Base-by-base conservation (phyloP, 495 filamentous ascomycete genomes). In the Filosporella fistucella region DNA sequence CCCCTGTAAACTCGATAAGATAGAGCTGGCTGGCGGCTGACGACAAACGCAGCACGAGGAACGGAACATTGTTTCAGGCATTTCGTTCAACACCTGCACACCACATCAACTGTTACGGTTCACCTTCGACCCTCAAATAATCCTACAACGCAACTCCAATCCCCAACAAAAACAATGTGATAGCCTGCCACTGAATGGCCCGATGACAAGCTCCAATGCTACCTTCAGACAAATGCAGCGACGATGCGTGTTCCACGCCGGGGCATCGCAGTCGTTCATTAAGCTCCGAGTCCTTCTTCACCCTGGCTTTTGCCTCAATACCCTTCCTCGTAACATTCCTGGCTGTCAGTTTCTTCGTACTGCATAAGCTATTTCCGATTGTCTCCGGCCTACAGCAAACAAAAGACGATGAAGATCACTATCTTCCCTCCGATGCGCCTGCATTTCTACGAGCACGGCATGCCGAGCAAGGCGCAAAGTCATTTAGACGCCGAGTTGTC, bases 251-350 rank as follows among this genome's bases (percentile, higher is more conserved):
- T 14, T 35, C 22, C 16, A 20, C 30, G 14, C 43, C 56, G 5
- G 45, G 46, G 5, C 34, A 47, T 26, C 18, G 32, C 16, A 38
- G n/a, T 20, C 52, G 33, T 1, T 20, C 45, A 10, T 21, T 45
- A 16, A 34, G 26, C 41, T 50, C 45, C 14, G 25, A 29, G 23
- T 54, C 51, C n/a, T 37, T 51, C 28, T 21, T 39, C 22, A 34
- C 67, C 10, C 54, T 75, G 23, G 54, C 63, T 33, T 55, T 80
- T 46, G 73, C 75, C 13, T 72, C 68, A 12, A 57, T 78, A 1
- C 76, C 80, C 1, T 83, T 88, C 65, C 56, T 84, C 41, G 53
- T 75, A 37, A 85, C 81, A 38, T 88, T 86, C 61, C 44, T 70
- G 40, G 44, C 76, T 47, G 72, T 84, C 56, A 63, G 65, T 44